phyloP scores from a whole-genome alignment of 1,284 basidiomycete species.

The Vanrija sp. region DNA sequence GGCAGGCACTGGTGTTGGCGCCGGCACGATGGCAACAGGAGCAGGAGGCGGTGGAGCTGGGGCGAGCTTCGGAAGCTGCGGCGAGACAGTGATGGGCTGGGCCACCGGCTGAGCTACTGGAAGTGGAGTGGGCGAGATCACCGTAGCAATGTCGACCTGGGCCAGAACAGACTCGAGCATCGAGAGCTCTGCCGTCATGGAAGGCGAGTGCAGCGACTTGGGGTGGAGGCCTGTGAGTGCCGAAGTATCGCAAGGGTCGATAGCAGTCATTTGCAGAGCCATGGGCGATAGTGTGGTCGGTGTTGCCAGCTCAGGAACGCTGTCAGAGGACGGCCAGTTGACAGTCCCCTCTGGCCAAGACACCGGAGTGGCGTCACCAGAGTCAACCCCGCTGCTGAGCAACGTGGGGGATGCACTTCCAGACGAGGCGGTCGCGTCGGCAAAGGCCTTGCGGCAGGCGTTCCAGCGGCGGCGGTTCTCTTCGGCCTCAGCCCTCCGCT shows the following conservation, averaged over 20 bases:
- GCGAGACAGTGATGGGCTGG: neutral
- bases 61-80: neutral
- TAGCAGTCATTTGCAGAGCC: slow-evolving; percentile 23
- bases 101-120: neutral
- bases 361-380: slow-evolving; percentile 2
- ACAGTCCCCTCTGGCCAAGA: slow-evolving; percentile 12
- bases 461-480: slow-evolving; percentile 28
- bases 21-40: neutral
- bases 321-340: slow-evolving; percentile 11
- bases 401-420: slow-evolving; percentile 6
- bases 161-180: slow-evolving; percentile 27
- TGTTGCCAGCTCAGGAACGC: slow-evolving; percentile 7
- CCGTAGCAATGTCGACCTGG: slow-evolving; percentile 21
- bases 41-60: neutral
- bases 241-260: neutral
- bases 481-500: slow-evolving; percentile 32
- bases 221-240: slow-evolving; percentile 17
- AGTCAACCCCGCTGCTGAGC: neutral
- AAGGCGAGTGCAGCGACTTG: slow-evolving; percentile 14
- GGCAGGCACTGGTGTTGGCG: neutral
- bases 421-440: slow-evolving; percentile 11
- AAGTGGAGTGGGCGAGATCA: too few relatives aligned
- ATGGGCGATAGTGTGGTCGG: slow-evolving; percentile 27
- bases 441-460: slow-evolving; percentile 31
- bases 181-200: slow-evolving; percentile 16